Percentiles rank a stretch among this genome's conserved stretches.
Evolutionary conservation across 2,329 filamentous ascomycete species (phyloP).

Genomic region (Stemphylium vesicarium): DNA sequence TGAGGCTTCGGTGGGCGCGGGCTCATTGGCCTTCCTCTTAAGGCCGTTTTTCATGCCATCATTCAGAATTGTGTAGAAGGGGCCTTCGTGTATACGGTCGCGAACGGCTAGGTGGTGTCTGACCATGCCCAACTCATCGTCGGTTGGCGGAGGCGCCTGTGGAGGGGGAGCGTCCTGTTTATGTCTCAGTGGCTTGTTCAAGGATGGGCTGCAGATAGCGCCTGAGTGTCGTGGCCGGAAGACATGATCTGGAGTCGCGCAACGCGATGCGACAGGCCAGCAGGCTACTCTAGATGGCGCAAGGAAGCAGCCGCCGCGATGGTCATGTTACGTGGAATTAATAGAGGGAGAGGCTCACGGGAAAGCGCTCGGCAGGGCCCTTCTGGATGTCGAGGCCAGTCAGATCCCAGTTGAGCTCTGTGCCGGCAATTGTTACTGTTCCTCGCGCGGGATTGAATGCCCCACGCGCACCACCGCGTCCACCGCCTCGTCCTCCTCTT

Average conservation of each 20-base stretch:
- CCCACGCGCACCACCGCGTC: slow-evolving; percentile 36
- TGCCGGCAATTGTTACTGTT: slow-evolving; percentile 51
- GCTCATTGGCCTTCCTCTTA: slow-evolving; percentile 46
- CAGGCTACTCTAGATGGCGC: neutral
- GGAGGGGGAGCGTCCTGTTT: slow-evolving; percentile 43
- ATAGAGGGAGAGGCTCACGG: slow-evolving; percentile 36
- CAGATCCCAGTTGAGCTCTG: slow-evolving; percentile 52
- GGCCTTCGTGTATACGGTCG: slow-evolving; percentile 64
- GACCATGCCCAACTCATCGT: slow-evolving; percentile 56
- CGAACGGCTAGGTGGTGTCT: slow-evolving; percentile 60
- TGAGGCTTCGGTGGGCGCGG: slow-evolving; percentile 44
- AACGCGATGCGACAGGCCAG: neutral
- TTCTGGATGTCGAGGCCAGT: slow-evolving; percentile 49
- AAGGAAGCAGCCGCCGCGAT: neutral
- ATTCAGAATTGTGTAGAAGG: slow-evolving; percentile 63
- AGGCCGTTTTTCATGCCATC: slow-evolving; percentile 54
- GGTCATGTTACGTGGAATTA: slow-evolving; percentile 1
- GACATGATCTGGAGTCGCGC: slow-evolving; percentile 16
- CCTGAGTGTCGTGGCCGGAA: slow-evolving; percentile 10
- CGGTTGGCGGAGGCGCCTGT: slow-evolving; percentile 49
- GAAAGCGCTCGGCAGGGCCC: slow-evolving; percentile 51
- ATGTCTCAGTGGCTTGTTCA: slow-evolving; percentile 26
- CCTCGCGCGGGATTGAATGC: slow-evolving; percentile 39
- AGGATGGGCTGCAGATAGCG: slow-evolving; percentile 3
- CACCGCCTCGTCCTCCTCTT: slow-evolving; percentile 44